Base-by-base conservation (phyloP, 116 monocot genomes). In the Papilionanthe hybrid region DNA sequence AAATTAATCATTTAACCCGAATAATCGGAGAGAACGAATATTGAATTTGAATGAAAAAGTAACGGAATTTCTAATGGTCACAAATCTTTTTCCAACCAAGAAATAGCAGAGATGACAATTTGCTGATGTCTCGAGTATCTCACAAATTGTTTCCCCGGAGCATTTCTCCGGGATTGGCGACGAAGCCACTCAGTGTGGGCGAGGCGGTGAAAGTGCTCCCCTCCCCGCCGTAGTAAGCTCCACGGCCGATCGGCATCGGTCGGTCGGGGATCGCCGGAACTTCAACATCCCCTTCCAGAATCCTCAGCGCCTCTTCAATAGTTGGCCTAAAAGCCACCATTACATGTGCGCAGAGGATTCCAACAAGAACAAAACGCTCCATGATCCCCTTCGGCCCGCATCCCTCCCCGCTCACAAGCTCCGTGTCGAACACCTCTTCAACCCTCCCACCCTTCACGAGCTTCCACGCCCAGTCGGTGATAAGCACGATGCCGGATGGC, bases 401-500 rank as follows among this genome's bases (percentile, higher is more conserved):
- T 18, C 75, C 75, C 13, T 47, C 50, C 19, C 49, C 23, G 22
- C 27, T 27, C 47, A n/a, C 25, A 13, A 75, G 28, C 1, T 28
- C 75, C 12, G 3, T 25, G 23, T 91, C 92, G 6, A 89, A 32
- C 72, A 91, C 92, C 43, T 90, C 83, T 79, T 77, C 86, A 29
- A 75, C 80, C 60, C 80, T 78, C 47, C 93, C 89, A 3, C 85
- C 79, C 79, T 88, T 92, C 42, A 91, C 81, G 72, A 91, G 79
- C 67, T 83, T 79, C 95, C 91, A 95, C 4, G 91, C 90, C 95
- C 92, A 95, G 79, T 92, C 95, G 3, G 92, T 88, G 37, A 95
- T 81, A 58, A 91, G 80, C 45, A 91, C 89, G 44, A 84, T 7
- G 43, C 75, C 78, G 4, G 79, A 66, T 0, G 81, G 43, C 28